Evolutionary conservation across 805 yeast species (phyloP), one percentile per base, ranked within the genome.

Genomic region (Saturnispora mendoncae): DNA sequence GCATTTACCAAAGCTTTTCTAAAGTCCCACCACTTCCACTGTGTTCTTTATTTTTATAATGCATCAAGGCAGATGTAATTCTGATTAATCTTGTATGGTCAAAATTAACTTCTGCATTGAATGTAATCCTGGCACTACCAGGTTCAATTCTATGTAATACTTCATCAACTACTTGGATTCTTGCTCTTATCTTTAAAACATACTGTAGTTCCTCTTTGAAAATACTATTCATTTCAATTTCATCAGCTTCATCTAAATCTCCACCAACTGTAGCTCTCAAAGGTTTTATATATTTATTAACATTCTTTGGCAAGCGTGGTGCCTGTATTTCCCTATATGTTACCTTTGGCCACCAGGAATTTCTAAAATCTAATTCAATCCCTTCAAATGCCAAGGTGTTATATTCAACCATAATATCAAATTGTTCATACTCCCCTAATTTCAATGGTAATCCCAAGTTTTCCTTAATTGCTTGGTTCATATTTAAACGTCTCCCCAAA

Each of bases 81-180:
- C 57, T 56, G 27, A 62, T 51, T 6, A 58, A 54, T 43, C 58
- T 56, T 6, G 62, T 59, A 39, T 62, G 67, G 46, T 63, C 66
- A 24, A 62, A 60, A 37, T 61, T 64, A 10, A 63, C 53, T 7
- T 58, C 54, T 3, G 63, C 67, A 9, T 38, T 45, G 38, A 62
- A 63, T 12, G 55, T 45, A 21, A 62, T 55, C n/a, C 50, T 50
- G 10, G 63, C 65, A 15, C 54, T 42, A 2, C 50, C 56, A 6
- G 53, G 46, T 23, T 57, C 61, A 18, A 49, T 49, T 21, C 46
- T 36, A 15, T 44, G 36, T 27, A 46, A 18, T 23, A 44, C 49
- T 32, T 46, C 53, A 21, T 47, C 45, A 2, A 51, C 44, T 1
- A 61, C 56, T 10, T 45, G 40, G 6, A 60, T 45, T n/a, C 60